phyloP scores from a whole-genome alignment of 225 moss, liverwort and hornwort species.

The Pseudoscleropodium purum region DNA sequence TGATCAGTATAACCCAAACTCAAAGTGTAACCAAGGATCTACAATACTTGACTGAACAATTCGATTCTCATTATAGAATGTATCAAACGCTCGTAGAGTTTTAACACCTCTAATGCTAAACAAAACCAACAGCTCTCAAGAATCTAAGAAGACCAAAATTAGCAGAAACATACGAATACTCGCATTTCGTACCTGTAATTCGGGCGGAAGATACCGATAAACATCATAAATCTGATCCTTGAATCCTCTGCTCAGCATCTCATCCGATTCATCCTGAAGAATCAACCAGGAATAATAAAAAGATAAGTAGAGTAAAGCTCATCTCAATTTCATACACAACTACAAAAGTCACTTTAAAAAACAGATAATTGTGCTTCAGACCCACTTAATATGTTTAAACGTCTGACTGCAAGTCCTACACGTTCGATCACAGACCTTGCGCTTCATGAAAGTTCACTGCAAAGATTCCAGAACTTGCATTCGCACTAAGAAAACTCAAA shows the following conservation, averaged over 20 bases:
- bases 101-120: background rate
- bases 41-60: background rate
- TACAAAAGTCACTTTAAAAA: background rate
- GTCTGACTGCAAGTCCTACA: background rate
- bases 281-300: background rate
- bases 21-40: background rate
- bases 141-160: background rate
- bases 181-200: constrained; percentile 52
- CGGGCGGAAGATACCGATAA: constrained; percentile 80
- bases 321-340: background rate
- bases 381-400: background rate
- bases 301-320: background rate
- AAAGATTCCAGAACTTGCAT: background rate
- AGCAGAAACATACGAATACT: background rate
- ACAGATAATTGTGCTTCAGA: background rate
- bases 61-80: background rate
- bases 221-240: constrained; percentile 96
- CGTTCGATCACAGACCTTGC: background rate
- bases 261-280: constrained; percentile 80
- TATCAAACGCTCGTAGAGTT: background rate
- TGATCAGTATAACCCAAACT: background rate
- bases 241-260: constrained; percentile 95
- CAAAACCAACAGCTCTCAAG: background rate
- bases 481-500: background rate
- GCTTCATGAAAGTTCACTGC: background rate